A percentile compares a stretch with the other conserved stretches of the same genome.
These are phyloP conservation scores for Aspergillus eucalypticola DNA, from an alignment of 2,329 filamentous ascomycete genomes.

Conservation along the genomic window DNA sequence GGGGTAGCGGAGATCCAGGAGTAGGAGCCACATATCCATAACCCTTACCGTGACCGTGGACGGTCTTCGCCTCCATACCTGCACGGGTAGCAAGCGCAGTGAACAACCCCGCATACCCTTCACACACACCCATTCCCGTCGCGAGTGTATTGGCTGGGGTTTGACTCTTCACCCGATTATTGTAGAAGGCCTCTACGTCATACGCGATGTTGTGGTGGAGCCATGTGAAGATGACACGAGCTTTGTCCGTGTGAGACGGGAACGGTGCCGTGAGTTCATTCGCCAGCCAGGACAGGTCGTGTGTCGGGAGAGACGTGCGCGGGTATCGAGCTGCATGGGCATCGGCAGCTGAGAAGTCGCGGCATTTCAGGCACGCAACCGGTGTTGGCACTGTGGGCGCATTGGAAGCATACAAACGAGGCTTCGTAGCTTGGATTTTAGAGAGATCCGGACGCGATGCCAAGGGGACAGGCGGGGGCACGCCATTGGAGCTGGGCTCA, in stretches of 20 bases:
- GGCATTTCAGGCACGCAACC: slow-evolving; percentile 71
- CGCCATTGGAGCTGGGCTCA: slow-evolving; percentile 22
- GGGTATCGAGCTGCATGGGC: slow-evolving; percentile 75
- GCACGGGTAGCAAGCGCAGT: slow-evolving; percentile 74
- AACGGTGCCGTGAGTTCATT: slow-evolving; percentile 77
- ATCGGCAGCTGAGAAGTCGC: slow-evolving; percentile 85
- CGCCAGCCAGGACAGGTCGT: slow-evolving; percentile 71
- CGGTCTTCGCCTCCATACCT: slow-evolving; percentile 73
- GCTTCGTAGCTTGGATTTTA: slow-evolving; percentile 56
- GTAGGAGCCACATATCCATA: slow-evolving; percentile 67
- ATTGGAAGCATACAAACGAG: slow-evolving; percentile 33
- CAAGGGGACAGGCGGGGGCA: slow-evolving; percentile 54
- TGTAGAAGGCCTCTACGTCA: slow-evolving; percentile 77
- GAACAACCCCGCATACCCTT: slow-evolving; percentile 85
- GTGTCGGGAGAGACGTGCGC: slow-evolving; percentile 67
- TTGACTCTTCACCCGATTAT: slow-evolving; percentile 64
- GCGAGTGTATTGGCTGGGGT: slow-evolving; percentile 73
- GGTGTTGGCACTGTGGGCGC: slow-evolving; percentile 19
- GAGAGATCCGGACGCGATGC: slow-evolving; percentile 60
- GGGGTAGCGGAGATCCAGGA: slow-evolving; percentile 66
- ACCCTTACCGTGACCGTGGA: slow-evolving; percentile 83
- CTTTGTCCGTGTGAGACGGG: slow-evolving; percentile 81
- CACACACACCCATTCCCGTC: slow-evolving; percentile 81
- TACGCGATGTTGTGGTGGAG: slow-evolving; percentile 91
- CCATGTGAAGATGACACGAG: slow-evolving; percentile 91